Base-by-base conservation (phyloP, 176 grass and related monocot genomes). In the Leersia perrieri region DNA sequence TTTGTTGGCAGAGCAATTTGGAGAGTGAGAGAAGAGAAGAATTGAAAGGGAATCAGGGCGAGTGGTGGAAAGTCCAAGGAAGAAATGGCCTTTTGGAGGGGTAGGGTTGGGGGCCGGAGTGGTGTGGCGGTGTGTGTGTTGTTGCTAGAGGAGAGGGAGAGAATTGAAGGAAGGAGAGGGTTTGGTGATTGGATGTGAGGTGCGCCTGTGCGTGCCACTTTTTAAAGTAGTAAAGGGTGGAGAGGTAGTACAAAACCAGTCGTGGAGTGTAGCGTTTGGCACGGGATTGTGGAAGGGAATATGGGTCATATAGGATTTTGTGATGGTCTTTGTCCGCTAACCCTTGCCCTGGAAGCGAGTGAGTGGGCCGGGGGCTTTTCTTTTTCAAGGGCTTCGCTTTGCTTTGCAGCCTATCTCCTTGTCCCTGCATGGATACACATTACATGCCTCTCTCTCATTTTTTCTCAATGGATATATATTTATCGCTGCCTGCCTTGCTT, bases 201-300 rank as follows among this genome's bases (percentile, higher is more conserved):
- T 13, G 73, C 53, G n/a, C 9, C 60, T 53, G 66, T 36, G 89
- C n/a, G 83, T 69, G 83, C 68, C 76, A 89, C 95, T 92, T 94
- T 94, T 89, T 67, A 81, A 89, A 90, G 89, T 57, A n/a, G 94
- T 89, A 73, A 76, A 91, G 66, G 86, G 86, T 63, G 88, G 36
- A 47, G 89, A 87, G 88, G 78, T 94, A 86, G 84, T 91, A 91
- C 92, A 95, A 95, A 95, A 73, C 6, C 39, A 47, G 44, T 11
- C 36, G 45, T 89, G 92, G 88, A 90, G 11, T 31, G 68, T 95
- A 92, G 86, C 69, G 75, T 68, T 95, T 98, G 95, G 92, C 91
- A 28, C 20, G 73, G 78, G 88, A 81, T 83, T 62, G 40, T 40
- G 41, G 75, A 63, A 82, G 47, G 82, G 93, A 96, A 96, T 96